Evolutionary conservation across 106 monocot species (phyloP).

Genomic region (Dendrobium catenatum): DNA sequence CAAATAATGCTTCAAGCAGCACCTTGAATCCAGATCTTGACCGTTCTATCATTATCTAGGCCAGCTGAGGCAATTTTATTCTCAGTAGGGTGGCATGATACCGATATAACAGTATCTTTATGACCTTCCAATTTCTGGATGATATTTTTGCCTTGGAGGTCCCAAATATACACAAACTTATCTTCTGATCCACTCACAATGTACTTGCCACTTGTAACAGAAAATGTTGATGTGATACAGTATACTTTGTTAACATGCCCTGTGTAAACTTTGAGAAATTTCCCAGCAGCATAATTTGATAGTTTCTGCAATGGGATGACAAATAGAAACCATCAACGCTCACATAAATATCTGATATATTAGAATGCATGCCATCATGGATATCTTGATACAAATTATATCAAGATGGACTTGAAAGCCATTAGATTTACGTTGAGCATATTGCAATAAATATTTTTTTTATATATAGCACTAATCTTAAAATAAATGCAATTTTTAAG

Average conservation of each 20-base stretch:
- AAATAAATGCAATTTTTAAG: too few relatives aligned
- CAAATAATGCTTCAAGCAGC: not conserved
- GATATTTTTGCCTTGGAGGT: conserved; percentile 84
- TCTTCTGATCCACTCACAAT: conserved; percentile 96
- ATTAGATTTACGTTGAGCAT: not conserved
- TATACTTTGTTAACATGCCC: conserved; percentile 76
- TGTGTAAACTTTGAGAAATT: conserved; percentile 68
- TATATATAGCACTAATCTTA: too few relatives aligned
- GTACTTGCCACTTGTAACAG: conserved; percentile 82
- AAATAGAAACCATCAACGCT: conserved; percentile 2
- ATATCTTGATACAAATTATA: too few relatives aligned
- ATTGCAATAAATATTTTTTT: not conserved
- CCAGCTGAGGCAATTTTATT: conserved; percentile 85
- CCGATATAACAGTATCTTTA: conserved; percentile 75
- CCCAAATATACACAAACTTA: conserved; percentile 80
- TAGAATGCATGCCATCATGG: not conserved
- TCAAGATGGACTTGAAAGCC: too few relatives aligned
- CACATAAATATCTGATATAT: too few relatives aligned
- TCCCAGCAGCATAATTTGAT: conserved; percentile 68
- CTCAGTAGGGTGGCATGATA: conserved; percentile 76
- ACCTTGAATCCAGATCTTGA: conserved; percentile 80
- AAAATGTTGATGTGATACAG: conserved; percentile 84
- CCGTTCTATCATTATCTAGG: conserved; percentile 67
- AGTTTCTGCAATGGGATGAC: conserved; percentile 57
- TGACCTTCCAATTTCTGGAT: conserved; percentile 91